A percentile compares a stretch with the other conserved stretches of the same genome.
phyloP scores from a whole-genome alignment of 768 basidiomycete species.

The Hebeloma cylindrosporum region DNA sequence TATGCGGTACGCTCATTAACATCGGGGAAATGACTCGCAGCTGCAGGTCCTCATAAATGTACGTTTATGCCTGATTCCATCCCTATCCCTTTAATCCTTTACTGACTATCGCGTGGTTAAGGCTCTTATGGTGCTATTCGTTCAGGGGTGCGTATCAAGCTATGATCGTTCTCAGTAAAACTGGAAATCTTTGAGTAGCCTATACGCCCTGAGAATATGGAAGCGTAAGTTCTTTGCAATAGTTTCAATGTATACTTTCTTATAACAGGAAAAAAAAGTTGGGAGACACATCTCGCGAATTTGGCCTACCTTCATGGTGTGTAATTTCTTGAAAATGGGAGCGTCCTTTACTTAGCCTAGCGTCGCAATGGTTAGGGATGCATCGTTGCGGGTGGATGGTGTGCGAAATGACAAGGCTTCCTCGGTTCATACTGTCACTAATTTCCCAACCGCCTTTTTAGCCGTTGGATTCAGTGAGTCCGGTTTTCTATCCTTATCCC shows the following conservation, averaged over 20 bases:
- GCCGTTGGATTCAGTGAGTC: constrained; percentile 13
- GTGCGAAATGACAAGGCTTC: constrained; percentile 2
- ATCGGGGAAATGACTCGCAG: neutral
- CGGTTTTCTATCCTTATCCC: neutral
- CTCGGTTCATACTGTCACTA: neutral
- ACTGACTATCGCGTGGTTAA: constrained; percentile 11
- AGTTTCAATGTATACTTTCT: constrained; percentile 3
- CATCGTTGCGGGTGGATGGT: constrained; percentile 42
- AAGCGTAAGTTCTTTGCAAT: constrained; percentile 33
- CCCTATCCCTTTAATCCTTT: neutral
- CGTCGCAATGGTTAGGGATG: constrained; percentile 31
- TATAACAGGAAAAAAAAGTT: constrained; percentile 15
- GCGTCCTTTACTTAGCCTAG: constrained; percentile 22
- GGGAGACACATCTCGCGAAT: constrained; percentile 11
- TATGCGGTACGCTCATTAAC: neutral
- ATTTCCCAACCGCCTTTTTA: neutral
- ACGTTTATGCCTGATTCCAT: constrained; percentile 9
- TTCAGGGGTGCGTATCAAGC: constrained; percentile 33
- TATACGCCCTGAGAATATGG: constrained; percentile 46
- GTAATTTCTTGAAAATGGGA: neutral
- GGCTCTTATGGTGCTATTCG: constrained; percentile 42
- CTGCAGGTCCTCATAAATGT: constrained; percentile 41
- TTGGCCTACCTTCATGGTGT: constrained; percentile 17
- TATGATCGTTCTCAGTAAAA: neutral
- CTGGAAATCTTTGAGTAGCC: constrained; percentile 20